Evolutionary conservation across 352 stramenopile species (phyloP), one percentile per base, ranked within the genome.

Genomic region (Phytopythium oedochilum): DNA sequence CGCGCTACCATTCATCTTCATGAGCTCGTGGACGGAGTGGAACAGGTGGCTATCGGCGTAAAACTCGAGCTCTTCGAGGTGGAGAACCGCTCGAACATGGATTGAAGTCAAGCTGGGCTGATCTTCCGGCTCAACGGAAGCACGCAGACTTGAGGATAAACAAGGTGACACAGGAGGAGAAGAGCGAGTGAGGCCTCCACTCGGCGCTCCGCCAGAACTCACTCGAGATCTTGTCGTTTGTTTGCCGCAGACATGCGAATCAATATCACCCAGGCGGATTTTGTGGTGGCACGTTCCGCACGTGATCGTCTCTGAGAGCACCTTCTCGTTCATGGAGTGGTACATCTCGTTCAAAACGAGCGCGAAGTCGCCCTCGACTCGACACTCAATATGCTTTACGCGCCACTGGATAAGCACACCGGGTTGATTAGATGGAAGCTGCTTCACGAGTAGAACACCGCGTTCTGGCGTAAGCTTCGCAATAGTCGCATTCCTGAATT

Each of bases 261-360:
- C 70, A 22, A 89, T 87, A 34, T 64, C 66, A 11, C 85, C 76
- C 17, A 89, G 65, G 18, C 54, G 70, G 32, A 87, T 86, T 39
- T 82, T 72, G 44, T 83, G 71, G 25, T 74, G 61, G 39, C 78
- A 89, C 28, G 70, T 79, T 18, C 74, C 75, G 23, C 78, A 87
- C n/a, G 68, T 76, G 46, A 89, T 75, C 34, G 66, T 65, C 40
- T 75, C 64, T 4, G 64, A 56, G 44, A 85, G 68, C 46, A 84
- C 66, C 29, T 86, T 75, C 47, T 87, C 76, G 35, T 70, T 81
- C 11, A 75, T 56, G 32, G 77, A 73, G 25, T 80, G 60, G 29
- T 78, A 74, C 5, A 82, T 64, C 49, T 87, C 77, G 29, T 72
- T 83, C n/a, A 83, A 40, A 8, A 80, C 48, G 0, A 63, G 40